Conservation (phyloP, 345 rosid genomes). For the Gossypioides kirkii region DNA sequence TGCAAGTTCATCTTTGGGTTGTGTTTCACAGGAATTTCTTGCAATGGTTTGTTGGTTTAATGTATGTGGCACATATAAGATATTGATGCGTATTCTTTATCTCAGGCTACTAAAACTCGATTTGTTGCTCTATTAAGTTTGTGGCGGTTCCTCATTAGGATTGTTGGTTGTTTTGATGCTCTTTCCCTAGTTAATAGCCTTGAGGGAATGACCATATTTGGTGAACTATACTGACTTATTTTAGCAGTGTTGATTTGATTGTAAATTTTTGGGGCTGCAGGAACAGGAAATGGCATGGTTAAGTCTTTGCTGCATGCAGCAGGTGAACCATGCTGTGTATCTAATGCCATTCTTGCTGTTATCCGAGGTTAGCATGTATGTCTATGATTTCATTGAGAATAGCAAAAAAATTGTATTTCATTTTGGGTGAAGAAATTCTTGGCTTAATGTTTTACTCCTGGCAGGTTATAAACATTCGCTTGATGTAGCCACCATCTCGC, state of each 20-base stretch:
- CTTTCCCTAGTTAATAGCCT: not conserved
- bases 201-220: not conserved
- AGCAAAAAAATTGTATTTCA: not conserved
- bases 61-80: not conserved
- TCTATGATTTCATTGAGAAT: not conserved
- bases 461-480: constrained; percentile 65
- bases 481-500: constrained; percentile 81
- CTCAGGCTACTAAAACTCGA: not conserved
- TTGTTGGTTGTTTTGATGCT: not conserved
- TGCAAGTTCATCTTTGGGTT: not conserved
- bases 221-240: not conserved
- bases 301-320: constrained; percentile 75
- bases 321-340: constrained; percentile 61
- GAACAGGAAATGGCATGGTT: constrained; percentile 93
- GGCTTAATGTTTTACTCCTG: constrained; percentile 16
- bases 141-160: not conserved
- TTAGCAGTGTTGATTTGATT: not conserved
- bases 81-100: not conserved
- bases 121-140: not conserved
- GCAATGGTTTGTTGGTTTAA: not conserved
- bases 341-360: constrained; percentile 63
- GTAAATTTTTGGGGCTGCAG: constrained; percentile 30
- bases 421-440: constrained; percentile 3
- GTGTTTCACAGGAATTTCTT: not conserved
- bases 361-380: constrained; percentile 60